Evolutionary conservation across 1,139 yeast genomes (phyloP), one percentile per base, ranked within the genome.

Genomic region (Protomyces gravidus): DNA sequence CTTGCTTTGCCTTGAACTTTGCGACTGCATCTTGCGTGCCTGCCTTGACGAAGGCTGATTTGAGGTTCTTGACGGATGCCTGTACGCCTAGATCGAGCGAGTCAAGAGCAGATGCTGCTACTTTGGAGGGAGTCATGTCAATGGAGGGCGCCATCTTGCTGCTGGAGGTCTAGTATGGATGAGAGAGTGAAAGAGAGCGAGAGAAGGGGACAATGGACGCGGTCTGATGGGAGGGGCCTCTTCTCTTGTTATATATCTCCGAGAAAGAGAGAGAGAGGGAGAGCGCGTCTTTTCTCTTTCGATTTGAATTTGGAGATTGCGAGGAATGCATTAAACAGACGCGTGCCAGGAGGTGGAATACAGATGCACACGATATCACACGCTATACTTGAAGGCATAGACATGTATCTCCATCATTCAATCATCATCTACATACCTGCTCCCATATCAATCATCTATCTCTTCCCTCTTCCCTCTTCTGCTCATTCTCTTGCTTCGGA

Each of bases 101-200:
- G 27, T 53, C 58, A 11, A 53, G 36, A 17, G 47, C 36, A 9
- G 58, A 50, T 9, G 58, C 58, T 19, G 58, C 46, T 36, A 53
- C 58, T 33, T 53, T 53, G n/a, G 58, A 53, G 26, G 58, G 58
- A 15, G 58, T 53, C 39, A 45, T 45, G 36, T 46, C 50, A 26
- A 52, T 28, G 46, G 45, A 47, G 17, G 58, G 51, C 11, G 58
- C 58, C 58, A 53, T 53, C 15, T 25, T 40, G 51, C 9, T n/a
- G 42, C 19, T 36, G 40, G 13, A 7, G 2, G 40, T 36, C 7
- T 9, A 15, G 3, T 15, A 11, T 36, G 17, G 17, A 15, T 36
- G 42, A 15, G 42, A 36, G 19, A 21, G n/a, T 33, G 40, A n/a
- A n/a, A 13, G 11, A 17, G n/a, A n/a, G 40, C 11, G n/a, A 5